Percentiles rank a stretch among this genome's conserved stretches.
These are phyloP conservation scores for Ministeria vibrans DNA, from an alignment of 78 protist genomes.

Conservation along the genomic window DNA sequence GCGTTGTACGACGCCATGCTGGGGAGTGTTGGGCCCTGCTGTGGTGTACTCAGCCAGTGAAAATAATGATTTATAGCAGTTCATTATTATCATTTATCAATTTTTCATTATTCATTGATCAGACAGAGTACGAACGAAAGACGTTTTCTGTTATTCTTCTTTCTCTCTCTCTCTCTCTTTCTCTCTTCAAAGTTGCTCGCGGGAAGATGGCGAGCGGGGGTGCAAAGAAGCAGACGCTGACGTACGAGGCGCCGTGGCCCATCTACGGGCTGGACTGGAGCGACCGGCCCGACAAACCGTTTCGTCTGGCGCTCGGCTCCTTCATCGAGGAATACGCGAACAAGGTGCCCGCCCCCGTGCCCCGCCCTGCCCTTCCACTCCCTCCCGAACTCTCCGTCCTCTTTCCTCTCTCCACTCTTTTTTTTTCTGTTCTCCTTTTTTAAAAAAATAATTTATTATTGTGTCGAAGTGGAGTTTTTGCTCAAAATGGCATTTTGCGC, in stretches of 20 bases:
- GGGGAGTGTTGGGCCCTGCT: too few relatives aligned
- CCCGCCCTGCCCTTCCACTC: background rate
- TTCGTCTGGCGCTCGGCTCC: slow-evolving; percentile 87
- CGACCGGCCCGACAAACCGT: slow-evolving; percentile 53
- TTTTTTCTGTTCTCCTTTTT: background rate
- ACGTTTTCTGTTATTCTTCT: too few relatives aligned
- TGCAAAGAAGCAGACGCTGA: background rate
- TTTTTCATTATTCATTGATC: too few relatives aligned
- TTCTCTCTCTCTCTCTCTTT: too few relatives aligned
- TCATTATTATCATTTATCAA: too few relatives aligned
- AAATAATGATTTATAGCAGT: too few relatives aligned
- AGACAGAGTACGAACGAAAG: too few relatives aligned
- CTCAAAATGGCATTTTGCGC: background rate
- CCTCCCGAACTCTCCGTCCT: background rate
- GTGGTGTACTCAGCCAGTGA: too few relatives aligned
- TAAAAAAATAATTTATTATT: background rate
- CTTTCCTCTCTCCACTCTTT: background rate
- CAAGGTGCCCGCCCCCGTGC: slow-evolving; percentile 30
- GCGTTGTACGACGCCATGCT: too few relatives aligned
- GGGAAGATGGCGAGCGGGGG: background rate
- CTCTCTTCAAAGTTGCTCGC: too few relatives aligned
- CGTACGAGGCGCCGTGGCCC: slow-evolving; percentile 37
- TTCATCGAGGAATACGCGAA: slow-evolving; percentile 81
- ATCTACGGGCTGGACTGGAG: slow-evolving; percentile 85
- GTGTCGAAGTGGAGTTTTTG: background rate